phyloP scores from a whole-genome alignment of 139 green algal genomes.

The Yamagishiella unicocca region DNA sequence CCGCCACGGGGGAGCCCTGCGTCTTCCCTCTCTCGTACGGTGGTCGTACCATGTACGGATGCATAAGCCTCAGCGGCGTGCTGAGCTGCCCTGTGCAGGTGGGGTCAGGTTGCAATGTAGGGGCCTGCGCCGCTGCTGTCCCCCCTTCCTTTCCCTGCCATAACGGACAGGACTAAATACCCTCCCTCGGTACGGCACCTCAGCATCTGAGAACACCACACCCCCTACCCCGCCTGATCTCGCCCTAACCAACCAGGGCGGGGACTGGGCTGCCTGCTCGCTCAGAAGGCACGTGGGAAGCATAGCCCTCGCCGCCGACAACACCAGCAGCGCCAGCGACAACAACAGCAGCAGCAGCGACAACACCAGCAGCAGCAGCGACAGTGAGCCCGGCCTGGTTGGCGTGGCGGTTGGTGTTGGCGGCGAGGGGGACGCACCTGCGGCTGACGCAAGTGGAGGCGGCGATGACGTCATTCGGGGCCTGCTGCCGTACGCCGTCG shows the following conservation, averaged over 20 bases:
- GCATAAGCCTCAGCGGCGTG: constrained; percentile 3
- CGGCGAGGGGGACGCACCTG: too few species aligned
- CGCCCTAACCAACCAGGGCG: constrained; percentile 8
- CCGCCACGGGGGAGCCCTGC: constrained; percentile 3
- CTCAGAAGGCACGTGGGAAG: not conserved
- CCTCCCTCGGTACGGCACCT: too few species aligned
- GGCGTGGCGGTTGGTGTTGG: too few species aligned
- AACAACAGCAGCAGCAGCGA: not conserved
- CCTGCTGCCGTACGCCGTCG: constrained; percentile 13
- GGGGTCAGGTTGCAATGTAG: too few species aligned
- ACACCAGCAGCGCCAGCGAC: not conserved
- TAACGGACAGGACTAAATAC: too few species aligned
- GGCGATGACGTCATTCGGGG: not conserved
- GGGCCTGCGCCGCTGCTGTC: too few species aligned
- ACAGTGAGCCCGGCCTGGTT: not conserved
- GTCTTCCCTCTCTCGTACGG: constrained; percentile 35
- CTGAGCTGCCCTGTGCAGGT: constrained; percentile 30
- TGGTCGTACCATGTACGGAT: constrained; percentile 29
- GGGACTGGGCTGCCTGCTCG: not conserved
- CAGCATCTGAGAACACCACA: too few species aligned
- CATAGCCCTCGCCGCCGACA: not conserved
- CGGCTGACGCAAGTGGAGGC: not conserved
- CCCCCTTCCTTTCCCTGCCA: too few species aligned
- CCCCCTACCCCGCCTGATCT: not conserved
- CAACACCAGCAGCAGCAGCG: not conserved